phyloP scores from a whole-genome alignment of 306 rosid genomes.

The Rosa lucieae region DNA sequence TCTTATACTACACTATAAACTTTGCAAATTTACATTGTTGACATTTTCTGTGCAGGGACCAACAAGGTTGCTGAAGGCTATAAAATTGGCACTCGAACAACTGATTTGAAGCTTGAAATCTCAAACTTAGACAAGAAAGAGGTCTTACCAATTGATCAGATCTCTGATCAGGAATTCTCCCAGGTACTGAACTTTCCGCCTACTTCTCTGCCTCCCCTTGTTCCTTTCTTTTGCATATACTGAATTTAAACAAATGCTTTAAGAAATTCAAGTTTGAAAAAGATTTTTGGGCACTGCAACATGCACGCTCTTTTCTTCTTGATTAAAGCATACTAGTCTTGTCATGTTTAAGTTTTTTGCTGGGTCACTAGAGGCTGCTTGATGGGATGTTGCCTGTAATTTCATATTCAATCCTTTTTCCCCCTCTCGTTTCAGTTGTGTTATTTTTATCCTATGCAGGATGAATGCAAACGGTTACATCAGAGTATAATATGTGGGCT shows the following conservation, averaged over 20 bases:
- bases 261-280: neutral
- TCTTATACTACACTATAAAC: slow-evolving; percentile 6
- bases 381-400: slow-evolving; percentile 1
- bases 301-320: neutral
- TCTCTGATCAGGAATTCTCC: slow-evolving; percentile 83
- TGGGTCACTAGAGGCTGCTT: neutral
- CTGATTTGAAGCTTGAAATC: slow-evolving; percentile 74
- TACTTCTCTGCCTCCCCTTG: neutral
- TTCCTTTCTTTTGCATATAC: neutral
- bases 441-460: slow-evolving; percentile 51
- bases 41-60: slow-evolving; percentile 64
- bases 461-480: slow-evolving; percentile 78
- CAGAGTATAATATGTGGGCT: slow-evolving; percentile 80
- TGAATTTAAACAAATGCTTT: neutral
- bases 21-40: slow-evolving; percentile 20
- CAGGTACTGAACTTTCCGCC: slow-evolving; percentile 53
- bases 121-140: slow-evolving; percentile 82
- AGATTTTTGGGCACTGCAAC: neutral
- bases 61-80: slow-evolving; percentile 67
- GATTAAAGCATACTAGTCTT: neutral
- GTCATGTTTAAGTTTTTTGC: neutral
- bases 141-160: slow-evolving; percentile 63
- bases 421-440: neutral
- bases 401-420: neutral
- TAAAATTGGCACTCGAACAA: slow-evolving; percentile 62